Base-by-base conservation (phyloP, 2,329 filamentous ascomycete genomes). In the Diplodia corticola region DNA sequence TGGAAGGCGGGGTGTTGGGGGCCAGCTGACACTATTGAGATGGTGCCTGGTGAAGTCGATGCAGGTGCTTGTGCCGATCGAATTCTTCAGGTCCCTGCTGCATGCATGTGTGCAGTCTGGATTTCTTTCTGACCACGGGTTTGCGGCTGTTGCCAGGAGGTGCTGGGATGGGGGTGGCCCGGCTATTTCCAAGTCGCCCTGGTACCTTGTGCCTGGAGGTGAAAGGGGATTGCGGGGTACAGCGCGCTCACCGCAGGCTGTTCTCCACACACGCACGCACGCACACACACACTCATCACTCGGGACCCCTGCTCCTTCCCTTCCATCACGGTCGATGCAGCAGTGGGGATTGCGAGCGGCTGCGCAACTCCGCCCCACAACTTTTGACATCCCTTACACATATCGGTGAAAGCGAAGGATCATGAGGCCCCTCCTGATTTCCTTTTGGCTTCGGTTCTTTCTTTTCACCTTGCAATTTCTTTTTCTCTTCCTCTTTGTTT, bases 81-180 rank as follows among this genome's bases (percentile, higher is more conserved):
- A 49, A n/a, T 61, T 61, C 57, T 61, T 61, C 57, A 61, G 57
- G 57, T 44, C 57, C 44, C 57, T 61, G 55, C 57, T 61, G 55
- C 57, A 61, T 61, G 24, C 22, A 60, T 20, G 55, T 20, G 24
- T 40, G 17, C 28, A 60, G 55, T 60, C 55, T 60, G 55, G 55
- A 60, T 60, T 60, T 24, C 37, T 20, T 60, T 48, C 35, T 35
- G 37, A 26, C 40, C 54, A 44, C 46, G n/a, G 15, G 20, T 44
- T 22, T 28, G 24, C 24, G 24, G 40, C 30, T 20, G 22, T 33
- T 22, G 37, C 24, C 20, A 24, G 37, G 24, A 40, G 22, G 37
- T 26, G 33, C n/a, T 57, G 30, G 54, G 13, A 40, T 46, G 24
- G 13, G 24, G 13, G 55, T 17, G 22, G n/a, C n/a, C 57, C 57